Percentiles rank a stretch among this genome's conserved stretches.
Evolutionary conservation across 352 stramenopile genomes (phyloP).

Genomic region (Phytopythium chamaehyphon): DNA sequence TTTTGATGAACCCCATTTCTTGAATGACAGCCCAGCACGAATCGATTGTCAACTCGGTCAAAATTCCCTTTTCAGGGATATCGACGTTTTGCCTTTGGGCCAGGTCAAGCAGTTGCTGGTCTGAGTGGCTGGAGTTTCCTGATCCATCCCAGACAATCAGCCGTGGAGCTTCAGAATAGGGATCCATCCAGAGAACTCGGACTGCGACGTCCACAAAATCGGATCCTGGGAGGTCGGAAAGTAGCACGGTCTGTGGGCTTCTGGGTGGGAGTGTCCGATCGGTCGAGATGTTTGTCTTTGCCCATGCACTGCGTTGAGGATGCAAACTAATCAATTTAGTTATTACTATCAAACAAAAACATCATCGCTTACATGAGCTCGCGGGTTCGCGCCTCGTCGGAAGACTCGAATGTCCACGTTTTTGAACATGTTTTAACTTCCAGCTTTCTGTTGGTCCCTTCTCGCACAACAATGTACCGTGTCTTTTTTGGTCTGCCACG

Average conservation of each 20-base stretch:
- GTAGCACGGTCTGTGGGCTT: conserved; percentile 31
- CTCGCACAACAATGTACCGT: conserved; percentile 57
- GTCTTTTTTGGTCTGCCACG: conserved; percentile 28
- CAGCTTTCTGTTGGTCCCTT: conserved; percentile 19
- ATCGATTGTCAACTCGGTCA: conserved; percentile 62
- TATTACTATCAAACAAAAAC: conserved; percentile 3
- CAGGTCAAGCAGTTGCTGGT: conserved; percentile 9
- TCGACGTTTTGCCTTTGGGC: conserved; percentile 13
- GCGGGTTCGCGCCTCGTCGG: conserved; percentile 38
- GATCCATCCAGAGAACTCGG: conserved; percentile 42
- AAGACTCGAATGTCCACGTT: conserved; percentile 58
- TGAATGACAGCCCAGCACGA: conserved; percentile 63
- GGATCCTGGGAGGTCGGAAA: conserved; percentile 37
- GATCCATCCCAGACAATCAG: conserved; percentile 74
- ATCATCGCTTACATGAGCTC: conserved; percentile 31
- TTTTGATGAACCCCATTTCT: conserved; percentile 43
- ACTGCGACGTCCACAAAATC: conserved; percentile 69
- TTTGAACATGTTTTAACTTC: conserved; percentile 46
- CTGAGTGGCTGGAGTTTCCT: conserved; percentile 17
- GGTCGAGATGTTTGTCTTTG: conserved; percentile 22
- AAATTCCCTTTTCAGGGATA: conserved; percentile 30
- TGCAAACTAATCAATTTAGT: background rate
- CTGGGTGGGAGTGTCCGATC: conserved; percentile 50
- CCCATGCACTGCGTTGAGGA: conserved; percentile 37
- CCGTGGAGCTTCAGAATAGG: conserved; percentile 21